phyloP scores from a whole-genome alignment of 805 yeast genomes.

The Metschnikowia lochheadii region DNA sequence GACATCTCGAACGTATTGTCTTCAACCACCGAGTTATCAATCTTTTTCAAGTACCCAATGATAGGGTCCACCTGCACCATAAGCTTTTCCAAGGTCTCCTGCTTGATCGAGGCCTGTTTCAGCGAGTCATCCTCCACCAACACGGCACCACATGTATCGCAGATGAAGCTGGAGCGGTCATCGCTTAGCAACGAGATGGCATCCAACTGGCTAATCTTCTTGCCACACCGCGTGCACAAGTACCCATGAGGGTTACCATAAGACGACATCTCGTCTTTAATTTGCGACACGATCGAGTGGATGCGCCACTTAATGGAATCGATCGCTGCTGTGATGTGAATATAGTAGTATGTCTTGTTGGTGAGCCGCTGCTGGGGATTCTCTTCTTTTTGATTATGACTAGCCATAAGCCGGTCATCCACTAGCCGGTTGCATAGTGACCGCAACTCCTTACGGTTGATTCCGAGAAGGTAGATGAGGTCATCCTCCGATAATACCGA shows the following conservation, averaged over 20 bases:
- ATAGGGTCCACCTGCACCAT: slow-evolving; percentile 91
- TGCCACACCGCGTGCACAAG: slow-evolving; percentile 79
- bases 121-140: slow-evolving; percentile 86
- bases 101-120: slow-evolving; percentile 74
- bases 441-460: slow-evolving; percentile 83
- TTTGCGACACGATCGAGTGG: slow-evolving; percentile 72
- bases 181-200: slow-evolving; percentile 79
- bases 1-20: slow-evolving; percentile 48
- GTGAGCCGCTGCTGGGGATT: slow-evolving; percentile 59
- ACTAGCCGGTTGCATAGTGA: slow-evolving; percentile 74
- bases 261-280: slow-evolving; percentile 79
- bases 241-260: slow-evolving; percentile 92
- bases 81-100: slow-evolving; percentile 72
- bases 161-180: slow-evolving; percentile 74
- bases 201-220: slow-evolving; percentile 80
- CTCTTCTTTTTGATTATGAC: slow-evolving; percentile 65
- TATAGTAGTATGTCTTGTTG: slow-evolving; percentile 76
- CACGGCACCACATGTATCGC: slow-evolving; percentile 76
- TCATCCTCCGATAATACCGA: slow-evolving; percentile 93
- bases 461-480: slow-evolving; percentile 70
- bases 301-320: slow-evolving; percentile 97
- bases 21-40: slow-evolving; percentile 38
- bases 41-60: slow-evolving; percentile 66
- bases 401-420: slow-evolving; percentile 75
- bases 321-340: slow-evolving; percentile 88